phyloP scores from a whole-genome alignment of 2,329 filamentous ascomycete species.

The Botrytis fabae region DNA sequence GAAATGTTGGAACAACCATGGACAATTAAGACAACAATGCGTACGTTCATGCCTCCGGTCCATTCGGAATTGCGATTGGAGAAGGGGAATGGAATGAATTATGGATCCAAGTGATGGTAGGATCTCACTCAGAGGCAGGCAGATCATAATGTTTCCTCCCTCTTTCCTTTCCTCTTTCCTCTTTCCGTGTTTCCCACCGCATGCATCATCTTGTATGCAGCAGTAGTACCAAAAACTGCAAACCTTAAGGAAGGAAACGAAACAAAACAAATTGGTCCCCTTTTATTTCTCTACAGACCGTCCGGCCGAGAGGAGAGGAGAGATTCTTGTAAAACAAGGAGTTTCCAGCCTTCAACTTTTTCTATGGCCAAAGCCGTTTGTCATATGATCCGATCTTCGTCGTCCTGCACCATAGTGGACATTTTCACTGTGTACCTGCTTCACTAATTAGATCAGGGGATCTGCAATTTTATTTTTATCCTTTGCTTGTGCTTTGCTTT shows the following conservation, averaged over 20 bases:
- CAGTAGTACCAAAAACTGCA: not conserved
- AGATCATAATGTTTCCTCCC: not conserved
- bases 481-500: constrained; percentile 3
- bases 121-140: constrained; percentile 1
- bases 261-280: not conserved
- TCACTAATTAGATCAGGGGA: constrained; percentile 5
- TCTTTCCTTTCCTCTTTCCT: not conserved
- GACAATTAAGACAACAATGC: not conserved
- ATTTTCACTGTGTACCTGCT: constrained; percentile 12
- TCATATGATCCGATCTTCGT: constrained; percentile 1
- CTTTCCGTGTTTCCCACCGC: not conserved
- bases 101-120: not conserved
- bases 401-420: not conserved
- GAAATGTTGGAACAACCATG: not conserved
- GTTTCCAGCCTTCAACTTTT: constrained; percentile 1
- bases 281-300: not conserved
- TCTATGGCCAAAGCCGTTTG: not conserved
- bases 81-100: not conserved
- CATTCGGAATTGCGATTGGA: not conserved
- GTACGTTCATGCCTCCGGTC: not conserved
- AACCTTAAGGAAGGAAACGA: not conserved
- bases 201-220: constrained; percentile 12
- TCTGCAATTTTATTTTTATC: constrained; percentile 9
- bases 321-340: constrained; percentile 11
- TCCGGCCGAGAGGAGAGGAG: not conserved